Evolutionary conservation across 768 basidiomycete genomes (phyloP), one percentile per base, ranked within the genome.

Genomic region (Suillus weaverae): DNA sequence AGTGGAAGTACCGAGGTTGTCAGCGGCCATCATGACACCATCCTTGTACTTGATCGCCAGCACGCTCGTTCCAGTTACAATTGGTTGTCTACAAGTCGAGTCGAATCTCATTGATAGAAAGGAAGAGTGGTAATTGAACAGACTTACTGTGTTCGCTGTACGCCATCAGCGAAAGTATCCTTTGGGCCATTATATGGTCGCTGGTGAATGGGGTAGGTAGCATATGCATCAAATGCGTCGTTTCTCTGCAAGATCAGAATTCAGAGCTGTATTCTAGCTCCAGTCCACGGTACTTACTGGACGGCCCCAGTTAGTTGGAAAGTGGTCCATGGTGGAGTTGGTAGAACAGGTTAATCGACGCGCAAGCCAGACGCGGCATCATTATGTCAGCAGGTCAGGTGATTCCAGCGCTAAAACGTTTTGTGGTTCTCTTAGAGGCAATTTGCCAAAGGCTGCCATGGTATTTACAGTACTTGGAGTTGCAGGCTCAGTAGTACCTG

Each of bases 21-120:
- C 97, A 43, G 97, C 95, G 36, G 97, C 95, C 84, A 99, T 89
- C 93, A 99, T 97, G 68, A 99, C 87, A 10, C 97, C 97, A 71
- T 94, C 95, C 77, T 96, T 95, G 84, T 85, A 99, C 78, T 93
- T 92, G 78, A 99, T 83, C 3, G 91, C 97, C 39, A 99, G 84
- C 6, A 99, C 95, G 63, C 91, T 93, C n/a, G 97, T 96, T 64
- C 97, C 97, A 0, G 97, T 99, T 10, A 98, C 94, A 66, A 99
- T 89, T 11, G 97, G 97, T 71, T 95, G 91, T 72, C 93, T 95
- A 64, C 33, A 63, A 38, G 18, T 8, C n/a, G 60, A 30, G 50
- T 7, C 16, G 59, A 26, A 14, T 26, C 22, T 26, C 26, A 3
- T 30, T 30, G 22, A 14, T n/a, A 35, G 14, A 18, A 0, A 51